A percentile compares a stretch with the other conserved stretches of the same genome.
phyloP scores from a whole-genome alignment of 148 eudicot species.

The Talinum fruticosum region DNA sequence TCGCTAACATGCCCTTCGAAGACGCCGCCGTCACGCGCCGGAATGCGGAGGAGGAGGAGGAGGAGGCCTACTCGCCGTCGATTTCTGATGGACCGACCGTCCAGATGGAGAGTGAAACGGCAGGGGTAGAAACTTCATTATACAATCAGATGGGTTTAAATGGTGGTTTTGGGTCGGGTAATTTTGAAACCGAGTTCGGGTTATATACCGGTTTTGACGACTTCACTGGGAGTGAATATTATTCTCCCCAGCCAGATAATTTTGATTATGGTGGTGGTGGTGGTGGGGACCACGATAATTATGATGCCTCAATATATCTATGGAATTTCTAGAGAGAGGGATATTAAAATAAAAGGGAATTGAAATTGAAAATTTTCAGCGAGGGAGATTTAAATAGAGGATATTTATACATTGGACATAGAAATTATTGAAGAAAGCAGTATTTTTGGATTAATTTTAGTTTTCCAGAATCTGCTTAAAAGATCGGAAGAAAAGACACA shows the following conservation, averaged over 20 bases:
- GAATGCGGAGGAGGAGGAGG: background rate
- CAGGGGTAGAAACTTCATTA: constrained; percentile 35
- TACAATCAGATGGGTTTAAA: constrained; percentile 30
- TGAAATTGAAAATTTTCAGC: background rate
- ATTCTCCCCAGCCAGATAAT: constrained; percentile 22
- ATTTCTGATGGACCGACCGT: constrained; percentile 28
- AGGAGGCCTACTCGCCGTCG: constrained; percentile 32
- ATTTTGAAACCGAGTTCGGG: constrained; percentile 43
- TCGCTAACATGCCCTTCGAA: constrained; percentile 32
- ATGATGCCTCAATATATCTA: constrained; percentile 36
- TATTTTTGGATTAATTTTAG: background rate
- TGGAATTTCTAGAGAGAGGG: constrained; percentile 49
- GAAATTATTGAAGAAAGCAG: background rate
- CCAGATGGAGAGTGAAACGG: constrained; percentile 21
- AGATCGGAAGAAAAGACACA: background rate
- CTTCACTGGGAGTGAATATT: constrained; percentile 26
- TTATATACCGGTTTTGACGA: constrained; percentile 54
- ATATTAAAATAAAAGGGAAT: background rate
- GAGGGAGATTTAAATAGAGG: background rate
- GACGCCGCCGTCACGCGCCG: background rate
- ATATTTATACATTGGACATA: constrained; percentile 4
- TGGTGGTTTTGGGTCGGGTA: constrained; percentile 34
- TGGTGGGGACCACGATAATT: constrained; percentile 26
- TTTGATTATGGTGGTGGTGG: background rate
- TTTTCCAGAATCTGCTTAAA: background rate